These are phyloP conservation scores for Immersiporthe knoxdaviesiana DNA, from an alignment of 2,329 filamentous ascomycete species.

Conservation along the genomic window DNA sequence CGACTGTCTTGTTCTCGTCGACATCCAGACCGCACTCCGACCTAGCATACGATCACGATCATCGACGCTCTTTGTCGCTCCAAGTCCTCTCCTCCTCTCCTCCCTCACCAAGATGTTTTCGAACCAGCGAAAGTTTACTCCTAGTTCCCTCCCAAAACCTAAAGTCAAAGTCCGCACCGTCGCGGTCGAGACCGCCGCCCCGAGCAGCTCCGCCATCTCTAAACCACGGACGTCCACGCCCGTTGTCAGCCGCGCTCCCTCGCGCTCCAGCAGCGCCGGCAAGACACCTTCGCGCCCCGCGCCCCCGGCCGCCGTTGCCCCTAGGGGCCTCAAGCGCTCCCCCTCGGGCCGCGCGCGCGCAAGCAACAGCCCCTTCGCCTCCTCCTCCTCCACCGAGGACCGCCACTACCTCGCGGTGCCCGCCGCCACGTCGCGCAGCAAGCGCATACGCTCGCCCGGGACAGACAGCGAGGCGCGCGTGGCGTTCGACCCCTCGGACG, in stretches of 20 bases:
- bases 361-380: slow-evolving; percentile 28
- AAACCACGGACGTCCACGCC: slow-evolving; percentile 27
- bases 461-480: slow-evolving; percentile 46
- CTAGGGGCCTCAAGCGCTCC: slow-evolving; percentile 8
- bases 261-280: slow-evolving; percentile 14
- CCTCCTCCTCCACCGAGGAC: slow-evolving; percentile 25
- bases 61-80: not conserved
- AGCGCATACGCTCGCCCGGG: slow-evolving; percentile 45
- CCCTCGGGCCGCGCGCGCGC: slow-evolving; percentile 17
- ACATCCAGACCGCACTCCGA: no score
- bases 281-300: slow-evolving; percentile 22
- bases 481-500: slow-evolving; percentile 55
- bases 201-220: not conserved
- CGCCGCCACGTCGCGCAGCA: slow-evolving; percentile 8
- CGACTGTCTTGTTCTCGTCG: not conserved
- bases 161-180: slow-evolving; percentile 29
- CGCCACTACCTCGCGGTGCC: slow-evolving; percentile 24
- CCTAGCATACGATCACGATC: not conserved
- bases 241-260: slow-evolving; percentile 11
- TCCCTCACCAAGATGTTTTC: slow-evolving; percentile 21
- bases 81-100: not conserved
- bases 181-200: slow-evolving; percentile 20
- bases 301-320: slow-evolving; percentile 12
- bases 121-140: slow-evolving; percentile 25
- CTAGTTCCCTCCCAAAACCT: slow-evolving; percentile 24